Percentiles rank a stretch among this genome's conserved stretches.
phyloP scores from a whole-genome alignment of 139 green algal species.

The Diplosphaera chodatii region DNA sequence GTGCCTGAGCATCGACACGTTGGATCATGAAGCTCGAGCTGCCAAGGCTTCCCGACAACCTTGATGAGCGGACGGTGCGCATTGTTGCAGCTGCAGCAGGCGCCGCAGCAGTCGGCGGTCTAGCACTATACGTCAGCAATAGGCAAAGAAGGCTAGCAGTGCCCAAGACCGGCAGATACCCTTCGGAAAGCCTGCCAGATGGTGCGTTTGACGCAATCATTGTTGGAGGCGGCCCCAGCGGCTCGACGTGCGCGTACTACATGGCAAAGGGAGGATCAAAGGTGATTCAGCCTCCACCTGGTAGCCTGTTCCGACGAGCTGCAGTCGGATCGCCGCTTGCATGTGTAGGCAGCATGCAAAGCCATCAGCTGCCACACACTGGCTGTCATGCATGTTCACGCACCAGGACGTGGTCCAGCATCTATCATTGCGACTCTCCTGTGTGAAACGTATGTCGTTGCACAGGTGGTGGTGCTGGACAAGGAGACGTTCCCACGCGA shows the following conservation, averaged over 20 bases:
- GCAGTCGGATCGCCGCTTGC: no score
- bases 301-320: no score
- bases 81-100: conserved; percentile 17
- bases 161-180: conserved; percentile 45
- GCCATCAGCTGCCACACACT: no score
- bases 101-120: conserved; percentile 29
- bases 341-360: no score
- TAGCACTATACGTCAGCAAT: conserved; percentile 17
- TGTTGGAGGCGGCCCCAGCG: conserved; percentile 77
- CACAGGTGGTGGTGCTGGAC: conserved; percentile 68
- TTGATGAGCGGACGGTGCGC: neutral
- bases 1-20: no score
- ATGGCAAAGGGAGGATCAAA: conserved; percentile 62
- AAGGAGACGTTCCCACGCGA: conserved; percentile 83
- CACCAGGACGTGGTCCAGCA: no score
- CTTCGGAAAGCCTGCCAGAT: conserved; percentile 49
- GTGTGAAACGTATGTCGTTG: no score
- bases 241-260: conserved; percentile 65
- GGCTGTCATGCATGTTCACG: no score
- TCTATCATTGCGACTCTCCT: neutral
- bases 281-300: neutral
- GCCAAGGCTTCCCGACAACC: neutral
- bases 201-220: conserved; percentile 77
- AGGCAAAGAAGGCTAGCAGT: conserved; percentile 1
- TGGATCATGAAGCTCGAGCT: neutral